These are phyloP conservation scores for Astrothelium macrocarpum DNA, from an alignment of 495 filamentous ascomycete genomes.

Conservation along the genomic window DNA sequence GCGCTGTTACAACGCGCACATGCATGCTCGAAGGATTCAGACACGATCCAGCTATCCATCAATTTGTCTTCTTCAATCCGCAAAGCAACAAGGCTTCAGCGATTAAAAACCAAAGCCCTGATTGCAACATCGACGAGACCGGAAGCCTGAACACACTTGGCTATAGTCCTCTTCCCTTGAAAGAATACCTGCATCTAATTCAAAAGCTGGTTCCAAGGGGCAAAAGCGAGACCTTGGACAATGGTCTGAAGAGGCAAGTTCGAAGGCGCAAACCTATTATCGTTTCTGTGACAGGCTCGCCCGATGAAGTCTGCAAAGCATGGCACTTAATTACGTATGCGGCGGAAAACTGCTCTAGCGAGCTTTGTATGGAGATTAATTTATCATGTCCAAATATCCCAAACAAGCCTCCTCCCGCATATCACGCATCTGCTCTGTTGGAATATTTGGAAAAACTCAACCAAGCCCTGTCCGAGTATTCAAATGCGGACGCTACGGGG, in stretches of 20 bases:
- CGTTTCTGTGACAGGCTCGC: constrained; percentile 56
- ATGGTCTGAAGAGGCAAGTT: background rate
- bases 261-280: constrained; percentile 47
- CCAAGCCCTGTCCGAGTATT: background rate
- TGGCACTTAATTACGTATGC: constrained; percentile 25
- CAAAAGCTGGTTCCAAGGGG: constrained; percentile 17
- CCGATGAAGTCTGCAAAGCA: constrained; percentile 39
- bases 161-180: constrained; percentile 33
- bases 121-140: constrained; percentile 11
- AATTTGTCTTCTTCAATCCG: constrained; percentile 35
- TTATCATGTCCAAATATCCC: constrained; percentile 67
- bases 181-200: constrained; percentile 30
- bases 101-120: too few species aligned
- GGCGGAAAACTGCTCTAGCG: constrained; percentile 25
- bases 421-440: constrained; percentile 37
- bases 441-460: constrained; percentile 37
- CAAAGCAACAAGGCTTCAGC: constrained; percentile 8
- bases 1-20: constrained; percentile 62
- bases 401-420: constrained; percentile 56
- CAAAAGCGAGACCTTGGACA: background rate
- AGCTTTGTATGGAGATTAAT: constrained; percentile 57
- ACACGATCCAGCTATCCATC: constrained; percentile 40
- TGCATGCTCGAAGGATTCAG: constrained; percentile 48
- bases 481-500: background rate
- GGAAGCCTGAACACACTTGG: constrained; percentile 37